phyloP scores from a whole-genome alignment of 768 basidiomycete genomes.

The Pleurotus platypus region DNA sequence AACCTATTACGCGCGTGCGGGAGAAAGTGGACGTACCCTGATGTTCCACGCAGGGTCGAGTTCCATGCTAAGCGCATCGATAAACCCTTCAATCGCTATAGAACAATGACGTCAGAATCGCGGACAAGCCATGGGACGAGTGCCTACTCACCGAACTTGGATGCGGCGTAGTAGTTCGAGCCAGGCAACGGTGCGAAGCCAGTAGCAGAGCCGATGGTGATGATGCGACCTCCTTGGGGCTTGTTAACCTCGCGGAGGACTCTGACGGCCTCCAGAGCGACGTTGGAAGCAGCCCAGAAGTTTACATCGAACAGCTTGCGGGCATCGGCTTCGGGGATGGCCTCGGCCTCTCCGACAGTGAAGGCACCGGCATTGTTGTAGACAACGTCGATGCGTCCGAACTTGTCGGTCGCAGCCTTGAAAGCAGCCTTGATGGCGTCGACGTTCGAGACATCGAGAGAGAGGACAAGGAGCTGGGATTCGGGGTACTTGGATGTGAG shows the following conservation, averaged over 20 bases:
- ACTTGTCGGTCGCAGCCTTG: slow-evolving; percentile 22
- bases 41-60: slow-evolving; percentile 46
- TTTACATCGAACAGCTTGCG: slow-evolving; percentile 35
- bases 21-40: slow-evolving; percentile 26
- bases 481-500: slow-evolving; percentile 23
- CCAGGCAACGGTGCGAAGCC: slow-evolving; percentile 24
- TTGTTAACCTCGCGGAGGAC: slow-evolving; percentile 35
- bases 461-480: slow-evolving; percentile 28
- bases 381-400: slow-evolving; percentile 36
- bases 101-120: background rate
- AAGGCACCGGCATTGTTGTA: slow-evolving; percentile 37
- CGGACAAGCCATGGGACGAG: slow-evolving; percentile 13
- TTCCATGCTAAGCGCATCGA: slow-evolving; percentile 33
- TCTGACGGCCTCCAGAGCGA: slow-evolving; percentile 26
- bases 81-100: slow-evolving; percentile 34
- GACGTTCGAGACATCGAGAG: slow-evolving; percentile 31
- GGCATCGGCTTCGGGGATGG: slow-evolving; percentile 27
- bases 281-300: slow-evolving; percentile 34
- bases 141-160: slow-evolving; percentile 9
- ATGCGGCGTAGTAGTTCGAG: slow-evolving; percentile 23
- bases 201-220: slow-evolving; percentile 31
- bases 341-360: slow-evolving; percentile 33
- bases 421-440: slow-evolving; percentile 29
- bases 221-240: slow-evolving; percentile 33
- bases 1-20: background rate